Base-by-base conservation (phyloP, 768 basidiomycete genomes). In the Xerocomellus chrysenteron region DNA sequence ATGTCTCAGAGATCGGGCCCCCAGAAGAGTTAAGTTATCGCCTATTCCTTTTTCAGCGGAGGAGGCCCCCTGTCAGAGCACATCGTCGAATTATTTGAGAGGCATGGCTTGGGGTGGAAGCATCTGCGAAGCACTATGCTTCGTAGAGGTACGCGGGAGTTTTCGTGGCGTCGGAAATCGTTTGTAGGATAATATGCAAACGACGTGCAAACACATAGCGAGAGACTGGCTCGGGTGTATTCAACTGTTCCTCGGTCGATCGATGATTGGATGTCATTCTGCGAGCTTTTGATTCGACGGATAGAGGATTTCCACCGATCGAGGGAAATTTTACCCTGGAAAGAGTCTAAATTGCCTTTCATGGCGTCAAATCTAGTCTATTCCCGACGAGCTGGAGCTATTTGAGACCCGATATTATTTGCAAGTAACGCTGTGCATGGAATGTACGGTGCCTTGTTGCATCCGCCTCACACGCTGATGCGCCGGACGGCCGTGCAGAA, bases 1-100 rank as follows among this genome's bases (percentile, higher is more conserved):
- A 55, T 54, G 60, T 65, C 51, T 58, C 54, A 49, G 32, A 55
- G 14, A 30, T 37, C 3, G 10, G 11, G 8, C 5, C 14, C n/a
- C 14, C 28, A 43, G 47, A 40, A 24, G 47, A 14, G 28, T 17
- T 26, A 10, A 35, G 36, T 50, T 12, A 30, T 33, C 19, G 41
- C n/a, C 9, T 40, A 40, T 55, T 46, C 57, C 42, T 41, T 47
- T 64, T 57, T 52, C 50, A 66, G 70, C 28, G 53, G 67, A 48
- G 26, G 36, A 16, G 64, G 57, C 17, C 63, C 63, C 37, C 45
- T 64, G 36, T 49, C 64, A 2, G 50, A 59, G 12, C 60, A 51
- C 7, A 30, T 60, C 3, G 43, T 65, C 32, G 47, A 50, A 46
- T 11, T 58, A 6, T 36, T 63, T 44, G 55, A 61, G 17, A 55